Percentiles rank a stretch among this genome's conserved stretches.
phyloP scores from a whole-genome alignment of 805 yeast species.

The Cyberlindnera bimundalis region DNA sequence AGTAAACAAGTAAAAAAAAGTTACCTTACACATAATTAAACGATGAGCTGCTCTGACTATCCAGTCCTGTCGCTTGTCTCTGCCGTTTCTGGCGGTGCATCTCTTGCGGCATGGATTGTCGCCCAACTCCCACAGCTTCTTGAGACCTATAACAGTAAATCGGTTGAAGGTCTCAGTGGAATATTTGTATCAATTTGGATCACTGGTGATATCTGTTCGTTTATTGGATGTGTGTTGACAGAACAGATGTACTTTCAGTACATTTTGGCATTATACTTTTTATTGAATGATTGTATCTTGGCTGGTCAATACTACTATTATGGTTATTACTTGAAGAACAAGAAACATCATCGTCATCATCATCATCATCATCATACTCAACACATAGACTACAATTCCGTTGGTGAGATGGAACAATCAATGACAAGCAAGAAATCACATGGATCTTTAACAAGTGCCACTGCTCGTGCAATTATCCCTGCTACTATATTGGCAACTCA shows the following conservation, averaged over 20 bases:
- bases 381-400: too few relatives aligned
- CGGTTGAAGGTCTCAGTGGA: conserved; percentile 59
- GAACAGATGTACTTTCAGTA: conserved; percentile 80
- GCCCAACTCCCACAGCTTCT: conserved; percentile 56
- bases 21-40: not conserved
- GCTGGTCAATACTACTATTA: conserved; percentile 73
- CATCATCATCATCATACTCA: conserved; percentile 15
- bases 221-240: conserved; percentile 72
- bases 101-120: conserved; percentile 42
- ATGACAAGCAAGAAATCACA: not conserved
- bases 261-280: conserved; percentile 66
- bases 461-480: conserved; percentile 20
- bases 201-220: conserved; percentile 43
- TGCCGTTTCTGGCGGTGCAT: conserved; percentile 40
- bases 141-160: conserved; percentile 52
- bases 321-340: conserved; percentile 34
- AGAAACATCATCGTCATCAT: conserved; percentile 31
- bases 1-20: not conserved
- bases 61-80: conserved; percentile 26
- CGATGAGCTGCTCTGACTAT: conserved; percentile 15
- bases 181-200: conserved; percentile 45
- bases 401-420: conserved; percentile 4
- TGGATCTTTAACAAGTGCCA: conserved; percentile 3
- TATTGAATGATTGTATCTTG: conserved; percentile 65
- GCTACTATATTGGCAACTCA: conserved; percentile 28